These are phyloP conservation scores for Saturnispora silvae DNA, from an alignment of 805 yeast genomes.

Conservation along the genomic window DNA sequence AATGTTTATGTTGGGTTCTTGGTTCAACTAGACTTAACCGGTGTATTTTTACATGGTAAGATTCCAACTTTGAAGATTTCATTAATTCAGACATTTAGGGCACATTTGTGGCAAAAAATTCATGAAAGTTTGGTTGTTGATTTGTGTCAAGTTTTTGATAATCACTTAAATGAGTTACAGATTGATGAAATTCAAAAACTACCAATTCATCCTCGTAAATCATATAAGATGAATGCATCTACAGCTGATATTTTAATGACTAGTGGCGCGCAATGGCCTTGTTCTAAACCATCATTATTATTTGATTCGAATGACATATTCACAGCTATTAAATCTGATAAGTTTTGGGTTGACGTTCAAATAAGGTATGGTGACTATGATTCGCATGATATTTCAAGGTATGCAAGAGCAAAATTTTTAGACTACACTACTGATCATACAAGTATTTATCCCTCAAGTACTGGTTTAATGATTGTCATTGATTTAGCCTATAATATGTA, in stretches of 20 bases:
- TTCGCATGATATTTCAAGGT: conserved; percentile 91
- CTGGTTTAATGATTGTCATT: conserved; percentile 83
- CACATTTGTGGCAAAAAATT: conserved; percentile 98
- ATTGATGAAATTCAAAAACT: conserved; percentile 83
- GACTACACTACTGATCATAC: conserved; percentile 87
- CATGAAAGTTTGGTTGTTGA: conserved; percentile 94
- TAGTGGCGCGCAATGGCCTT: conserved; percentile 73
- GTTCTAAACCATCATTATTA: conserved; percentile 69
- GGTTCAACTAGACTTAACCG: conserved; percentile 92
- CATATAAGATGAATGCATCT: conserved; percentile 94
- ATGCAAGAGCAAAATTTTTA: conserved; percentile 82
- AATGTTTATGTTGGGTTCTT: conserved; percentile 96
- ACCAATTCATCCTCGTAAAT: conserved; percentile 92
- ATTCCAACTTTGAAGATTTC: conserved; percentile 96
- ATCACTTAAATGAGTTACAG: conserved; percentile 71
- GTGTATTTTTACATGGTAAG: conserved; percentile 94
- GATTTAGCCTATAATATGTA: conserved; percentile 94
- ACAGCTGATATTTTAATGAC: conserved; percentile 80
- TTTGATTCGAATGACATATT: conserved; percentile 58
- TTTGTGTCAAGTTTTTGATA: conserved; percentile 83
- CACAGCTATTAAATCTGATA: conserved; percentile 48
- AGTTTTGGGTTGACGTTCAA: conserved; percentile 93
- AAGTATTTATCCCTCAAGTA: conserved; percentile 82
- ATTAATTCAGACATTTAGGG: conserved; percentile 89
- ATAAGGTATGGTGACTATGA: conserved; percentile 95